These are phyloP conservation scores for Malus fusca DNA, from an alignment of 306 rosid species.

Conservation along the genomic window DNA sequence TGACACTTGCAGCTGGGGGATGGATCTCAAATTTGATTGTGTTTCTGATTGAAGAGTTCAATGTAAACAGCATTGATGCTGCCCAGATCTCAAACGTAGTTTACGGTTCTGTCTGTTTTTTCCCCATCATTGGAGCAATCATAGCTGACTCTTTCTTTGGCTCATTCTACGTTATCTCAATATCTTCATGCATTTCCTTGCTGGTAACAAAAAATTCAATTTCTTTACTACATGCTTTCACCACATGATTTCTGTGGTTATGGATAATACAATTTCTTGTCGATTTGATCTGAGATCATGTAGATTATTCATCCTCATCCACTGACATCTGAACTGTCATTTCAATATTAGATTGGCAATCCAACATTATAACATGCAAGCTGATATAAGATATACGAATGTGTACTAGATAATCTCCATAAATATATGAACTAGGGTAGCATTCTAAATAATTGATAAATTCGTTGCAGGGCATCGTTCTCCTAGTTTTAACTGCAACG, in stretches of 20 bases:
- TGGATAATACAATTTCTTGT: not conserved
- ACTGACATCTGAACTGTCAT: not conserved
- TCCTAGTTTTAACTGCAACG: constrained; percentile 21
- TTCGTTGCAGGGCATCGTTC: constrained; percentile 26
- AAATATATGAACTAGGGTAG: no score
- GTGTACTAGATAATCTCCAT: no score
- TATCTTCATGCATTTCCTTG: constrained; percentile 20
- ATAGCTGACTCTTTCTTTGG: constrained; percentile 49
- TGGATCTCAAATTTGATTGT: constrained; percentile 32
- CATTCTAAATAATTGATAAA: no score
- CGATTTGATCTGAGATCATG: not conserved
- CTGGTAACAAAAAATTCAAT: constrained; percentile 2
- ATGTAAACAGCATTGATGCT: constrained; percentile 43
- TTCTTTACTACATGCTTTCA: not conserved
- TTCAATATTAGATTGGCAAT: not conserved
- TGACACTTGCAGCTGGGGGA: constrained; percentile 29
- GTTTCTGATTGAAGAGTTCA: constrained; percentile 17
- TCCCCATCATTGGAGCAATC: constrained; percentile 45
- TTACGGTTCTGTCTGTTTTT: constrained; percentile 18
- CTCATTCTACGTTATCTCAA: constrained; percentile 31
- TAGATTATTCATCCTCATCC: not conserved
- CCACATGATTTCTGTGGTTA: not conserved
- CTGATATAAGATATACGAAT: no score
- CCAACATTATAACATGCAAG: no score
- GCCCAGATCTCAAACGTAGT: constrained; percentile 41